Base-by-base conservation (phyloP, 2,329 filamentous ascomycete species). In the Phialophora verrucosa region DNA sequence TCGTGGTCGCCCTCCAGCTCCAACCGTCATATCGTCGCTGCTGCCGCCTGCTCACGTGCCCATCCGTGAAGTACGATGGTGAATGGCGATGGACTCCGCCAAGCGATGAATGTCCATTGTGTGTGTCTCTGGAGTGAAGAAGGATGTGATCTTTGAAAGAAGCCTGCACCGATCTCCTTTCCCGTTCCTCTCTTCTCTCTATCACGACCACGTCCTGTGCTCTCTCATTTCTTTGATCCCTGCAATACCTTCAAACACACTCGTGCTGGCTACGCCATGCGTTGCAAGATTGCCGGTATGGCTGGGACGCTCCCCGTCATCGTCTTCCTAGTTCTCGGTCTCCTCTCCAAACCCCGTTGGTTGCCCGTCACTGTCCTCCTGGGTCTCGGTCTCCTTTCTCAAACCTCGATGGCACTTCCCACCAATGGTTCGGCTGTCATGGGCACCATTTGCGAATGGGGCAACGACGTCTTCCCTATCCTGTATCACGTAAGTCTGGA, bases 401-500 rank as follows among this genome's bases (percentile, higher is more conserved):
- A 14, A 29, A 23, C 25, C 25, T 14, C 49, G 10, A 5, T 51
- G 49, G 49, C 49, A 27, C 10, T 51, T 51, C 49, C 49, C 20
- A 51, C 49, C 1, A 51, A 51, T 12, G 10, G 23, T 5, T 51
- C 49, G 20, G 20, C 8, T 51, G 11, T 8, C 25, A 8, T 51
- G 49, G 49, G 49, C 20, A 27, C 10, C 10, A 27, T 51, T 23
- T 51, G 49, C 12, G 49, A 23, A 27, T 51, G 49, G 49, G 49
- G 14, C 12, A 29, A 23, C 20, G 49, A 27, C 10, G 25, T 29
- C 23, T 51, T 11, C 4, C 49, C 49, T 14, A 8, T 27, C 23
- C 49, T 51, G 6, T 51, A 51, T 29, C 49, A 51, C 27, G 49
- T 51, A 51, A 27, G 49, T 51, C 12, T 51, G 44, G 11, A 7